Percentiles rank a stretch among this genome's conserved stretches.
These are phyloP conservation scores for Tetraselmis striata DNA, from an alignment of 139 green algal genomes.

Conservation along the genomic window DNA sequence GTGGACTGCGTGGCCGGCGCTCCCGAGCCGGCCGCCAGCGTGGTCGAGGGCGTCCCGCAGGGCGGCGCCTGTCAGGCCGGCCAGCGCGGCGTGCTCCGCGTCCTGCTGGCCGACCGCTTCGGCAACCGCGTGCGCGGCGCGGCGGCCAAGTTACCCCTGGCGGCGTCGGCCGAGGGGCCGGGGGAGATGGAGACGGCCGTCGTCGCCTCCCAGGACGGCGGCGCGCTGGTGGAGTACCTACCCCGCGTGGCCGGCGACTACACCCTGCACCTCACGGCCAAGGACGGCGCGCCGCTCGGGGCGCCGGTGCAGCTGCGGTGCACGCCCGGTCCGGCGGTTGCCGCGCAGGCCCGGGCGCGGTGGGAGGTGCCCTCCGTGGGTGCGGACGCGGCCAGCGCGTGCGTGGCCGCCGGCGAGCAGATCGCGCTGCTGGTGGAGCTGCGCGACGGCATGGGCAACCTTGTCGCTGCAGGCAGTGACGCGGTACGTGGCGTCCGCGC, in stretches of 20 bases:
- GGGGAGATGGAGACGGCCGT: neutral
- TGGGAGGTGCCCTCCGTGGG: neutral
- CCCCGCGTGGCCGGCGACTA: neutral
- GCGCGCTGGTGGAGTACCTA: neutral
- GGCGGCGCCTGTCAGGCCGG: neutral
- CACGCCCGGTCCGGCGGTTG: neutral
- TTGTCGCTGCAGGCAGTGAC: too few species aligned
- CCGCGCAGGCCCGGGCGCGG: too few species aligned
- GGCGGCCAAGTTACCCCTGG: neutral
- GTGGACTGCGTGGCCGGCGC: neutral
- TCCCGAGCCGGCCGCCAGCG: neutral
- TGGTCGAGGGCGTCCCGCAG: conserved; percentile 2
- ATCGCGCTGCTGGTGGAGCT: neutral
- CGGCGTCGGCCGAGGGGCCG: neutral
- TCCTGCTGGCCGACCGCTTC: conserved; percentile 2
- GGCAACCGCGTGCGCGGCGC: conserved; percentile 1
- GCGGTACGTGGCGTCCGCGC: too few species aligned
- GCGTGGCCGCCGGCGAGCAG: neutral
- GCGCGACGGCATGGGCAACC: neutral
- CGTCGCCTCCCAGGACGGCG: neutral
- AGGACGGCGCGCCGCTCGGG: neutral
- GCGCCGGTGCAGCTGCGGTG: neutral
- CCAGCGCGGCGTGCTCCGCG: neutral
- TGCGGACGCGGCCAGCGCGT: neutral
- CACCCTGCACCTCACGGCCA: neutral